Evolutionary conservation across 2,329 filamentous ascomycete genomes (phyloP), one percentile per base, ranked within the genome.

Genomic region (Trichoderma gracile): DNA sequence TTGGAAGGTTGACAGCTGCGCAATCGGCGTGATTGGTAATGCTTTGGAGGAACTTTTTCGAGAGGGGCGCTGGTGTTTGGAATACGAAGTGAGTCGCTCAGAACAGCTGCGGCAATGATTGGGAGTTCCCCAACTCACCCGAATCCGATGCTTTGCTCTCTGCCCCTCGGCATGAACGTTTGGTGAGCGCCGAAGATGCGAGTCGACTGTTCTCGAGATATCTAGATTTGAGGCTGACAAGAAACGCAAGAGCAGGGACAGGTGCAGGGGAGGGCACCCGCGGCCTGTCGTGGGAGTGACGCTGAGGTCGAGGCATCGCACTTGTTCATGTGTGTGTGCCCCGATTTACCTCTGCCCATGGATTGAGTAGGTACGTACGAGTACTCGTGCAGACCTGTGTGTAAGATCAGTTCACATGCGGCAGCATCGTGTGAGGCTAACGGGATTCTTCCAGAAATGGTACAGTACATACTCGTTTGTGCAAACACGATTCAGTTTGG

Each of bases 1-100:
- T 21, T 46, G 42, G 30, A 60, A 33, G 57, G 33, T 60, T 60
- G 50, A 38, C 17, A 50, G 57, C 49, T 23, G 57, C 23, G 25
- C 43, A 42, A 52, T 42, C 21, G 21, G 57, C 12, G 57, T 52
- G 57, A 52, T 60, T 52, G 57, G 57, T 50, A 50, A 60, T 52
- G 38, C 33, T 40, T 14, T 6, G 19, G 23, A 27, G 38, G 57
- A 30, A 43, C 46, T 25, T 52, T 60, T 50, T 52, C 21, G 27
- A 56, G 42, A 38, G 40, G 25, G 46, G 45, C 46, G 46, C 46
- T 19, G 45, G 10, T 25, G 45, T 38, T 49, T 40, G 30, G 30
- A 49, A 21, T 49, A 59, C 38, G 15, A n/a, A 17, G 27, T 19
- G 43, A 21, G 38, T 38, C 23, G 19, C 14, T 2, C 47, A 50